Evolutionary conservation across 257 asterid species (phyloP).

Genomic region (Jaltomata sinuosa): DNA sequence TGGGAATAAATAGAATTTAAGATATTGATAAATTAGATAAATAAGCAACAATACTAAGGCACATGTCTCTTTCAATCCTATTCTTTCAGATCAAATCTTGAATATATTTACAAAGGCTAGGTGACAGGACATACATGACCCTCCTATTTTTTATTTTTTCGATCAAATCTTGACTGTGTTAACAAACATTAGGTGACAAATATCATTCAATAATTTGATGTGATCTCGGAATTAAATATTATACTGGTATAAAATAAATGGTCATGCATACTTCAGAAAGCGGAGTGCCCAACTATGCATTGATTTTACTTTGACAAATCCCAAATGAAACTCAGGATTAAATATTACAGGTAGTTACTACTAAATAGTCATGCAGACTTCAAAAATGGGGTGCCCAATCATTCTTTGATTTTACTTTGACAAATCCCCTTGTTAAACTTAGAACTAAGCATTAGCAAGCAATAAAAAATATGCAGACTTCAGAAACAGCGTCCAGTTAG

Average conservation of each 20-base stretch:
- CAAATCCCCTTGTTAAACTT: neutral
- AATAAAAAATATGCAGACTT: neutral
- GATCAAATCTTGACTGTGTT: neutral
- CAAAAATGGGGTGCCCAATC: neutral
- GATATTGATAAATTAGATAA: neutral
- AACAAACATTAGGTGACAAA: slow-evolving; percentile 1
- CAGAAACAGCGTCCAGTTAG: neutral
- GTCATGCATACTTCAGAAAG: neutral
- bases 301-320: neutral
- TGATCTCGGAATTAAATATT: neutral
- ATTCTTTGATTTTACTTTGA: neutral
- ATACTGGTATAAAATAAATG: neutral
- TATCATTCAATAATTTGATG: neutral
- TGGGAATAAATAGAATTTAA: neutral
- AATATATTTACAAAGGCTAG: neutral
- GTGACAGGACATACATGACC: neutral
- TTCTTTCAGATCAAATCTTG: neutral
- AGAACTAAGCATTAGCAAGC: neutral
- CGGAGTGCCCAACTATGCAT: neutral
- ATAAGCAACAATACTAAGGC: neutral
- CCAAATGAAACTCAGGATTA: neutral
- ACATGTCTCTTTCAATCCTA: neutral
- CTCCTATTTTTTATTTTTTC: neutral
- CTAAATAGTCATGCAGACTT: neutral
- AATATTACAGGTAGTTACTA: neutral